Conservation (phyloP, 495 filamentous ascomycete genomes). For the Annulohypoxylon nitens region DNA sequence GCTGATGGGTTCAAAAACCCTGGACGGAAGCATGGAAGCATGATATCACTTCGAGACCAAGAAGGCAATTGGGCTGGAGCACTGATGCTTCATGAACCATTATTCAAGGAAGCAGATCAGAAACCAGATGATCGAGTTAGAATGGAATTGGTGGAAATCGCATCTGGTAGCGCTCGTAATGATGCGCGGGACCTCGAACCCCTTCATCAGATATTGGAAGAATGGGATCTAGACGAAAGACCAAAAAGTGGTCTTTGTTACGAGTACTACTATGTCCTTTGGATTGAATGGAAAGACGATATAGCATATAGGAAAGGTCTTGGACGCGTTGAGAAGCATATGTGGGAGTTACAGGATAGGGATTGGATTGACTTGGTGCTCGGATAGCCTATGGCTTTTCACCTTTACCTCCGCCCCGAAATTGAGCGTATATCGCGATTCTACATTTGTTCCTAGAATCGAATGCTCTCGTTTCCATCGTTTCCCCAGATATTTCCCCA, state of each 20-base stretch:
- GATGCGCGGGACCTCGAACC: neutral
- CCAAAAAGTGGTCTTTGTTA: neutral
- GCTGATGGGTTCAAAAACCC: neutral
- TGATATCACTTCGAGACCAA: neutral
- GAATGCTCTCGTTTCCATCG: too few species aligned
- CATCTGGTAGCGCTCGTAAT: neutral
- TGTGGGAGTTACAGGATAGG: neutral
- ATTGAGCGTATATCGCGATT: too few species aligned
- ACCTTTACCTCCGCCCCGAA: too few species aligned
- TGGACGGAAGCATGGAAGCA: neutral
- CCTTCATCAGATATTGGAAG: neutral
- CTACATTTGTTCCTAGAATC: neutral
- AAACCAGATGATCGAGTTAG: neutral
- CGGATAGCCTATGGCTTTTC: neutral
- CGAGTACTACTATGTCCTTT: conserved; percentile 2
- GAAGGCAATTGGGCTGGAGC: neutral
- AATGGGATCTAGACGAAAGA: neutral
- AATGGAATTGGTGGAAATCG: neutral
- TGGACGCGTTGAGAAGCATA: neutral
- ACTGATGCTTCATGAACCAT: neutral
- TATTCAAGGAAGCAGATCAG: neutral
- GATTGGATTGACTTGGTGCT: neutral
- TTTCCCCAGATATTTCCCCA: neutral
- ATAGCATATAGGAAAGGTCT: conserved; percentile 3
- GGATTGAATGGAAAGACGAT: neutral